These are phyloP conservation scores for Colletotrichum sp. DNA, from an alignment of 2,329 filamentous ascomycete species.

Conservation along the genomic window DNA sequence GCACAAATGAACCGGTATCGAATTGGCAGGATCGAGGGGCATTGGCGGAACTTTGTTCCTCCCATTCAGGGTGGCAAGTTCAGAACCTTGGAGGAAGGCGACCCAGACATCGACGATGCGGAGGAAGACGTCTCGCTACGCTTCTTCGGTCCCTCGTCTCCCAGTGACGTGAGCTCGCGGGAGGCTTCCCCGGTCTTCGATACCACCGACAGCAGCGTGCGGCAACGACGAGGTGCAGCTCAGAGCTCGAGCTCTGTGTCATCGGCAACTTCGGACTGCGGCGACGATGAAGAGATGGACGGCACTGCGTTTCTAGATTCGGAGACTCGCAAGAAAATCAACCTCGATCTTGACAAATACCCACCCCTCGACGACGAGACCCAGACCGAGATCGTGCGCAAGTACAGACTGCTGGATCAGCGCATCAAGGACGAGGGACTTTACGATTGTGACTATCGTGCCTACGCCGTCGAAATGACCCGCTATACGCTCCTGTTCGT, in stretches of 20 bases:
- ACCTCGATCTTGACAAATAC: conserved; percentile 80
- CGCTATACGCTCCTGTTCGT: conserved; percentile 75
- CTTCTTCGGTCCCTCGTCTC: conserved; percentile 33
- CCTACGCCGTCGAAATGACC: conserved; percentile 76
- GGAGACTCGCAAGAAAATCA: conserved; percentile 75
- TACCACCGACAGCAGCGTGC: conserved; percentile 30
- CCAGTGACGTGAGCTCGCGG: conserved; percentile 59
- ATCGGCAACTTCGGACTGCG: conserved; percentile 60
- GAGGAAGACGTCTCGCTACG: conserved; percentile 22
- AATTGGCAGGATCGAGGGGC: conserved; percentile 81
- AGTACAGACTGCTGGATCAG: conserved; percentile 80
- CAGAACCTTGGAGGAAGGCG: conserved; percentile 42
- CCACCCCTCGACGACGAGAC: conserved; percentile 76
- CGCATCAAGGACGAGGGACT: conserved; percentile 76
- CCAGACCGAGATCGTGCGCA: conserved; percentile 77
- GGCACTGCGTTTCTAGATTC: conserved; percentile 73
- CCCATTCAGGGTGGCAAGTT: conserved; percentile 91
- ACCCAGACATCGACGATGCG: conserved; percentile 39
- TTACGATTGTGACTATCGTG: conserved; percentile 82
- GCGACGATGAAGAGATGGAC: conserved; percentile 49
- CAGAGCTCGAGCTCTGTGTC: conserved; percentile 44
- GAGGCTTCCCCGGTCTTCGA: conserved; percentile 58
- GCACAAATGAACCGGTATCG: conserved; percentile 81
- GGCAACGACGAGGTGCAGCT: conserved; percentile 30
- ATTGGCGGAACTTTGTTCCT: conserved; percentile 87